phyloP scores from a whole-genome alignment of 2,329 filamentous ascomycete genomes.

The Calonectria hongkongensis region DNA sequence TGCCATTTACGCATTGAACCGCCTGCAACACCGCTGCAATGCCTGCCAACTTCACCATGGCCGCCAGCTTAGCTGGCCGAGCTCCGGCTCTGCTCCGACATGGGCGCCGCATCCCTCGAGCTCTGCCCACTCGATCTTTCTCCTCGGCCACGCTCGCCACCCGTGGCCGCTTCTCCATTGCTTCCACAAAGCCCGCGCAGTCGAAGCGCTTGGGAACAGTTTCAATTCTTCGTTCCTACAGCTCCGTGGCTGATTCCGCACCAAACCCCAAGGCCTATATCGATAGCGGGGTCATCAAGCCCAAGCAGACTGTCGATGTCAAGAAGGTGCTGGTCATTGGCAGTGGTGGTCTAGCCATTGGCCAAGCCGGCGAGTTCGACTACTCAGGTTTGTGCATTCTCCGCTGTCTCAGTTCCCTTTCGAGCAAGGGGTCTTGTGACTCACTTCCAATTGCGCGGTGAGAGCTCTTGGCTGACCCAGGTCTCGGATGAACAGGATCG shows the following conservation, averaged over 20 bases:
- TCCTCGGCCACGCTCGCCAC: conserved; percentile 60
- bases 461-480: conserved; percentile 46
- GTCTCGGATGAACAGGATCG: conserved; percentile 77
- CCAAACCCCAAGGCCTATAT: conserved; percentile 92
- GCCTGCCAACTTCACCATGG: conserved; percentile 64
- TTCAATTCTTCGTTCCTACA: conserved; percentile 65
- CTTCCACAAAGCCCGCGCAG: conserved; percentile 56
- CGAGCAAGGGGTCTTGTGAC: conserved; percentile 26
- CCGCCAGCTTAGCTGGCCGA: conserved; percentile 70
- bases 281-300: conserved; percentile 89
- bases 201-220: conserved; percentile 70
- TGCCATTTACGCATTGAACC: conserved; percentile 60
- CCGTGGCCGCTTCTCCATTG: conserved; percentile 51
- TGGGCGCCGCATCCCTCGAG: conserved; percentile 69
- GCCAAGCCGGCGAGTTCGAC: conserved; percentile 98
- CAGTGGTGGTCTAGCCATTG: conserved; percentile 95
- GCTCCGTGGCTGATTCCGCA: conserved; percentile 75
- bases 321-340: conserved; percentile 99
- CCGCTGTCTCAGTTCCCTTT: conserved; percentile 28
- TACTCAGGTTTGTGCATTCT: conserved; percentile 84
- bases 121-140: conserved; percentile 66
- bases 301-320: conserved; percentile 87
- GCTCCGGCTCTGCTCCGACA: conserved; percentile 75
- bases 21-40: conserved; percentile 58
- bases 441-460: conserved; percentile 25